These are phyloP conservation scores for Plectosphaerella sp. DNA, from an alignment of 2,329 filamentous ascomycete species.

Conservation along the genomic window DNA sequence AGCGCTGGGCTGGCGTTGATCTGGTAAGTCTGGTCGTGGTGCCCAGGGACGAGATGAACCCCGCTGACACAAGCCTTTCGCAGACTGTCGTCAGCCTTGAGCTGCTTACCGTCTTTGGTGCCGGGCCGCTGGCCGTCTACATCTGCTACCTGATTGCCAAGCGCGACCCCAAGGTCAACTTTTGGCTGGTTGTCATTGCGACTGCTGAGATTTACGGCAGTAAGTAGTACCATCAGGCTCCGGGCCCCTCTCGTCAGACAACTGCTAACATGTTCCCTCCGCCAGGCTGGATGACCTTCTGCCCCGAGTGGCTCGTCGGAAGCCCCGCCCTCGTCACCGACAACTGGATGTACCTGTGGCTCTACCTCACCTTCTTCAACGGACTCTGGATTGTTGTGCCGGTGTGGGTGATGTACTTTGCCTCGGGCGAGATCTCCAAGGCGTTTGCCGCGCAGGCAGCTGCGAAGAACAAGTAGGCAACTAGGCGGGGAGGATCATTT, in stretches of 20 bases:
- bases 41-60: not conserved
- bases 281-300: constrained; percentile 67
- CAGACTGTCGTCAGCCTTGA: constrained; percentile 60
- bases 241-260: no score
- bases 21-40: constrained; percentile 34
- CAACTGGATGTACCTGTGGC: constrained; percentile 66
- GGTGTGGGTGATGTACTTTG: constrained; percentile 52
- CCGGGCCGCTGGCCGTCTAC: constrained; percentile 54
- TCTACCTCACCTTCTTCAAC: constrained; percentile 67
- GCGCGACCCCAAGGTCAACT: constrained; percentile 48
- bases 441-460: constrained; percentile 38
- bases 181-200: constrained; percentile 61
- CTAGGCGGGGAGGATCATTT: not conserved
- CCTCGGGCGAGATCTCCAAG: constrained; percentile 48
- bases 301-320: constrained; percentile 62
- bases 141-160: constrained; percentile 57
- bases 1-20: constrained; percentile 60
- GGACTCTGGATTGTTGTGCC: constrained; percentile 63
- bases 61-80: constrained; percentile 1
- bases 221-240: constrained; percentile 21
- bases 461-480: constrained; percentile 16
- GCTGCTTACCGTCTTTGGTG: constrained; percentile 60
- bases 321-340: constrained; percentile 59
- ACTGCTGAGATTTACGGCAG: constrained; percentile 64
- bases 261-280: not conserved